Evolutionary conservation across 495 filamentous ascomycete species (phyloP), one percentile per base, ranked within the genome.

Genomic region (Talaromyces adpressus): DNA sequence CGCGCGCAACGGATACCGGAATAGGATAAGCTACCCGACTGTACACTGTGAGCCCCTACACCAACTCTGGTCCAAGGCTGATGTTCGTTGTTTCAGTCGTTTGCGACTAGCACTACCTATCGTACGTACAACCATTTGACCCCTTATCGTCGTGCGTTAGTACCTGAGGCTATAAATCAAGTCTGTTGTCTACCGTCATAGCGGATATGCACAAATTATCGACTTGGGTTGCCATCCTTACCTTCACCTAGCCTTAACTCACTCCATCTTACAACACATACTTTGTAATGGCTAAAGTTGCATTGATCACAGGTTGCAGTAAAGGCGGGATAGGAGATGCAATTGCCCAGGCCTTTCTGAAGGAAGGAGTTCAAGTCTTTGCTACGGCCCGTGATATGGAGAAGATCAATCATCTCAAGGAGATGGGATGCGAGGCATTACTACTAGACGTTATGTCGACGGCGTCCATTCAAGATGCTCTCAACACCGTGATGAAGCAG

Each of bases 401-500:
- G 6, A 74, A 67, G 45, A 73, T 76, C 62, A 49, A 68, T 3
- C 67, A 73, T 52, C 69, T 76, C 1, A 39, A 63, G 16, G 30
- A 65, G 0, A 22, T 62, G 0, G 59, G 63, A 1, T 61, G 66
- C 45, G 57, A 67, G 20, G 62, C 64, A 14, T 58, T 66, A 2
- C 41, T 71, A 12, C 64, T 72, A 1, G 70, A 72, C 58, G 70
- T 72, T 0, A 63, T 60, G 2, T 68, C 64, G 0, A 9, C 62
- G 2, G 12, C 18, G 2, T 59, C 60, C n/a, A 71, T 73, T 45
- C 41, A 32, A 11, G 61, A 59, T 9, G 65, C 67, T 1, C 66
- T 76, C 5, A 73, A 83, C 36, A 81, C 85, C 57, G 83, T 87
- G 51, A 84, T 76, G 23, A 73, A 75, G n/a, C 23, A 83, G 39